phyloP scores from a whole-genome alignment of 352 stramenopile species.

The Phytopythium boreale region DNA sequence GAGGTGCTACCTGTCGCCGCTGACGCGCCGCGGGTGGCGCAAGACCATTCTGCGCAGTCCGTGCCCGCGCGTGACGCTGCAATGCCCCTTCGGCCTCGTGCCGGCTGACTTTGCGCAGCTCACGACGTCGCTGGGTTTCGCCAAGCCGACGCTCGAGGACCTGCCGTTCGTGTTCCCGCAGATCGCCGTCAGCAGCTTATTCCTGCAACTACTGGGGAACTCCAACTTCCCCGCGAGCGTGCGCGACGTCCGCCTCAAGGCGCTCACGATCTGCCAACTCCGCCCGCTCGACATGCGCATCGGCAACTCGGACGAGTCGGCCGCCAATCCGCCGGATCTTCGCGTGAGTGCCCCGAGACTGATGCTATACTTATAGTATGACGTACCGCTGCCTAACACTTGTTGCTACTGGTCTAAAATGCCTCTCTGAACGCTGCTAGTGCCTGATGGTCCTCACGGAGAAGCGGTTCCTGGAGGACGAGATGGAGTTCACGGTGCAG shows the following conservation, averaged over 20 bases:
- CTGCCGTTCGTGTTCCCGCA: conserved; percentile 80
- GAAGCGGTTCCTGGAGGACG: conserved; percentile 65
- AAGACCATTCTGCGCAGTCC: conserved; percentile 44
- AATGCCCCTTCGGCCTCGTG: conserved; percentile 66
- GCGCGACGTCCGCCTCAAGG: conserved; percentile 49
- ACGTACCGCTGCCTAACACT: neutral
- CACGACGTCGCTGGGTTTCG: conserved; percentile 69
- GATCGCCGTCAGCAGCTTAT: conserved; percentile 51
- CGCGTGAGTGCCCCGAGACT: conserved; percentile 26
- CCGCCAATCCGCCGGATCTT: conserved; percentile 24
- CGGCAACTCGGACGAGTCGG: conserved; percentile 27
- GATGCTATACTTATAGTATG: neutral
- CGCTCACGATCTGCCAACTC: conserved; percentile 74
- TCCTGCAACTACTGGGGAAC: conserved; percentile 79
- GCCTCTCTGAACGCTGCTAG: conserved; percentile 15
- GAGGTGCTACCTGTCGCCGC: conserved; percentile 62
- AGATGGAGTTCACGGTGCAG: conserved; percentile 73
- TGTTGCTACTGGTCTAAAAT: neutral
- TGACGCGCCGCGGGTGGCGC: conserved; percentile 59
- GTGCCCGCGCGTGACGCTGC: conserved; percentile 73
- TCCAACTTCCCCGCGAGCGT: conserved; percentile 74
- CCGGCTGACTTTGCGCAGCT: conserved; percentile 79
- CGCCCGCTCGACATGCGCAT: conserved; percentile 71
- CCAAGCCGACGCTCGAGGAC: conserved; percentile 59
- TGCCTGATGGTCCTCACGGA: conserved; percentile 75